Evolutionary conservation across 345 rosid genomes (phyloP).

Genomic region (Sisymbrium altissimum): DNA sequence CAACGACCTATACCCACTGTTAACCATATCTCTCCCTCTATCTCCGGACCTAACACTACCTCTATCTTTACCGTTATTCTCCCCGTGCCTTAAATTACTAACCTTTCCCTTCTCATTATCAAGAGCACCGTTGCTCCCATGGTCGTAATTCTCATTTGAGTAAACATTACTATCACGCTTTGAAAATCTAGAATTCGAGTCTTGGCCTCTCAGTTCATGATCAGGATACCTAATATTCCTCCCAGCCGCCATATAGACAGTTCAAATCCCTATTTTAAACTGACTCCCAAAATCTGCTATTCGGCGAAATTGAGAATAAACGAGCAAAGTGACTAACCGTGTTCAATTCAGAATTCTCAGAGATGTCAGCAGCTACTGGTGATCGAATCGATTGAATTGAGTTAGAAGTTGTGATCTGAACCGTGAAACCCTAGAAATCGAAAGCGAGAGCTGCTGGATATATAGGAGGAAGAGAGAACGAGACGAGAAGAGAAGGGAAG

Average conservation of each 20-base stretch:
- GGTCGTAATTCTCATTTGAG: conserved; percentile 47
- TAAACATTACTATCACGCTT: conserved; percentile 44
- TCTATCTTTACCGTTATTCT: conserved; percentile 45
- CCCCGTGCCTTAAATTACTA: conserved; percentile 44
- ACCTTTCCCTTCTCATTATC: conserved; percentile 39
- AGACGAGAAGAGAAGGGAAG: neutral
- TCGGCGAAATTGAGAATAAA: neutral
- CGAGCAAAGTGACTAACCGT: conserved; percentile 3
- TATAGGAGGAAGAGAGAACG: neutral
- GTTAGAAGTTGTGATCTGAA: conserved; percentile 23
- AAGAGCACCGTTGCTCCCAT: conserved; percentile 39
- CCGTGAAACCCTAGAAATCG: conserved; percentile 35
- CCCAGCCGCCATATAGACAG: conserved; percentile 73
- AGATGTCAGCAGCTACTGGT: neutral
- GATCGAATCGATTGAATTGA: conserved; percentile 2
- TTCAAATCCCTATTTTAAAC: conserved; percentile 3
- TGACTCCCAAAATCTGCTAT: conserved; percentile 8
- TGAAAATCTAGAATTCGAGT: conserved; percentile 49
- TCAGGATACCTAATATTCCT: conserved; percentile 68
- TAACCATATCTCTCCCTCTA: conserved; percentile 59
- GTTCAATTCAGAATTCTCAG: conserved; percentile 9
- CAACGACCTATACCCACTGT: conserved; percentile 48
- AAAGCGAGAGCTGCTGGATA: neutral
- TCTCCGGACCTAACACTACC: conserved; percentile 47
- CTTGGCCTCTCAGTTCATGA: conserved; percentile 58